Conservation (phyloP, 2,329 filamentous ascomycete species). For the Xylaria multiplex region DNA sequence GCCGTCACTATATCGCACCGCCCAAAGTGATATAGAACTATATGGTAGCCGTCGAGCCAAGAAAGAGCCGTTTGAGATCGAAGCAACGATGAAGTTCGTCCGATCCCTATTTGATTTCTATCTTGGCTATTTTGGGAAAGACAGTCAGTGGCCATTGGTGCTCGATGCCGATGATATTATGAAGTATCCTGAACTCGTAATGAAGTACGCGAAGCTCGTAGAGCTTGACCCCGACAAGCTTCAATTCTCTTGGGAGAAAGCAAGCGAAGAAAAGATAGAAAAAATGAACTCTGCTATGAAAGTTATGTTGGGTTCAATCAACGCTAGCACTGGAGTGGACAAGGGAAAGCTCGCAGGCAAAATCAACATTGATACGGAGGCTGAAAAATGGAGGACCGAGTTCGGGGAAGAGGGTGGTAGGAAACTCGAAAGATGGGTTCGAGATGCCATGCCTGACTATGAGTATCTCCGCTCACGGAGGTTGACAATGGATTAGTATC, state of each 20-base stretch:
- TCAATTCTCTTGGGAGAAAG: conserved; percentile 34
- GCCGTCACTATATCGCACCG: conserved; percentile 36
- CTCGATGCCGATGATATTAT: conserved; percentile 39
- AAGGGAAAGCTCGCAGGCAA: conserved; percentile 34
- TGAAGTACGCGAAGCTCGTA: conserved; percentile 33
- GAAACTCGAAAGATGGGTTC: conserved; percentile 37
- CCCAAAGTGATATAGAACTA: conserved; percentile 9
- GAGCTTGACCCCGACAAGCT: conserved; percentile 34
- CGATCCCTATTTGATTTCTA: conserved; percentile 33
- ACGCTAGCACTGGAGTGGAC: conserved; percentile 30
- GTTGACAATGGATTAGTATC: conserved; percentile 19
- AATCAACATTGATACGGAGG: conserved; percentile 32
- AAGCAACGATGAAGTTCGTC: conserved; percentile 29
- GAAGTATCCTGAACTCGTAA: conserved; percentile 27
- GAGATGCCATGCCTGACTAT: conserved; percentile 36
- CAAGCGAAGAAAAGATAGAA: conserved; percentile 22
- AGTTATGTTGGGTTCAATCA: conserved; percentile 29
- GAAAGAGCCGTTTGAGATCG: conserved; percentile 29
- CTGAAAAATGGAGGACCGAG: conserved; percentile 35
- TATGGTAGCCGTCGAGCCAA: conserved; percentile 21
- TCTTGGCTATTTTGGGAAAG: conserved; percentile 21
- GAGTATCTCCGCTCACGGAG: conserved; percentile 30
- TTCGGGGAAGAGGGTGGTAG: conserved; percentile 35
- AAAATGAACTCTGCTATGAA: conserved; percentile 7
- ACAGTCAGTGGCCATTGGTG: conserved; percentile 33